Base-by-base conservation (phyloP, 805 yeast species). In the Torulaspora franciscae region DNA sequence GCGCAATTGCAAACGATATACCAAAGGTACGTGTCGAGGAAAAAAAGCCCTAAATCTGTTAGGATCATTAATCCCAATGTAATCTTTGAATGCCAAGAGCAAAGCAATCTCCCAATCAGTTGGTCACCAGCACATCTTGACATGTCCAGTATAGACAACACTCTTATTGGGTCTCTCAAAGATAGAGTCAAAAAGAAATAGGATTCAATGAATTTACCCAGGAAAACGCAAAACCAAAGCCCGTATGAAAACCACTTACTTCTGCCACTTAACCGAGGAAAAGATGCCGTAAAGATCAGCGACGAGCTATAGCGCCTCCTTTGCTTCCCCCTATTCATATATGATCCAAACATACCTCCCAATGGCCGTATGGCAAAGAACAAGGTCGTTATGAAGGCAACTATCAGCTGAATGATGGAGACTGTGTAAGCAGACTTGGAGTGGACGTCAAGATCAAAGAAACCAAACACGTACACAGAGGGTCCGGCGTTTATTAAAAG, bases 1-100 rank as follows among this genome's bases (percentile, higher is more conserved):
- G 77, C 57, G 0, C 93, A 82, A 57, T 81, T 85, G 78, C 91
- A 83, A 32, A 86, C 72, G 46, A 86, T 85, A 55, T 85, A 86
- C 95, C 95, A 86, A 13, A 86, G 67, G 55, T 86, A 86, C 0
- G 95, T 85, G 54, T 86, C 95, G 44, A 86, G 72, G 53, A 84
- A 83, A 62, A 85, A 86, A 33, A 86, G 66, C 0, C 81, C 73
- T 51, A 83, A 64, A 58, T 85, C 90, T 0, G 89, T 80, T 8
- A 77, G 32, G 13, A 76, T 58, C 53, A 85, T 71, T 47, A 83
- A 64, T 0, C 59, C 57, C 13, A 86, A 64, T 1, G 86, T 69
- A 22, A 85, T 66, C 8, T 58, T 61, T 1, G 93, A 76, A 42
- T 83, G 90, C 32, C 66, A 57, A 8, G 62, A 58, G 58, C 95